phyloP scores from a whole-genome alignment of 148 eudicot genomes.

The Fagopyrum tataricum region DNA sequence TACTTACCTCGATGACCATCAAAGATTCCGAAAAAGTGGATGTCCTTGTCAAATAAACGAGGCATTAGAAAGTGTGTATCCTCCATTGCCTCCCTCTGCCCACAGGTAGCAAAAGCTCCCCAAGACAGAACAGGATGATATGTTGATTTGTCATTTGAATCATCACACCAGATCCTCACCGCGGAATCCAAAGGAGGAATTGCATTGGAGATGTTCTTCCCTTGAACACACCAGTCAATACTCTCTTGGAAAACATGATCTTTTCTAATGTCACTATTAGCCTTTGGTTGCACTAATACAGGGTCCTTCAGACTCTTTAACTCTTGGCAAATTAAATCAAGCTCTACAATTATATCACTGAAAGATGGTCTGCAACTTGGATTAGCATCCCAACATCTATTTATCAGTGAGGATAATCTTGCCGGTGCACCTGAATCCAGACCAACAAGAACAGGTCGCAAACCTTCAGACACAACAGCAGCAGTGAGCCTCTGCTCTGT shows the following conservation, averaged over 20 bases:
- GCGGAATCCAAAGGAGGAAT: slow-evolving; percentile 26
- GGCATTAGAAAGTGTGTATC: slow-evolving; percentile 89
- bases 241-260: slow-evolving; percentile 31
- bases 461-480: slow-evolving; percentile 76
- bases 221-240: slow-evolving; percentile 63
- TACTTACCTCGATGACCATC: slow-evolving; percentile 95
- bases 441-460: slow-evolving; percentile 73
- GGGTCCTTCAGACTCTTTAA: slow-evolving; percentile 20
- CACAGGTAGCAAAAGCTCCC: slow-evolving; percentile 89
- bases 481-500: slow-evolving; percentile 94
- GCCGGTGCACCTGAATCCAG: slow-evolving; percentile 37
- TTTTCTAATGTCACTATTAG: slow-evolving; percentile 16
- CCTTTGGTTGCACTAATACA: slow-evolving; percentile 18
- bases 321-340: slow-evolving; percentile 37
- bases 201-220: slow-evolving; percentile 36
- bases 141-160: slow-evolving; percentile 23
- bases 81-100: slow-evolving; percentile 93
- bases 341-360: slow-evolving; percentile 57
- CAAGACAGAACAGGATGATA: slow-evolving; percentile 70
- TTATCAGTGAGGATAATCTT: slow-evolving; percentile 50
- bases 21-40: slow-evolving; percentile 75
- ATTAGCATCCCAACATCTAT: slow-evolving; percentile 72
- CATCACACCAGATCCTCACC: slow-evolving; percentile 25
- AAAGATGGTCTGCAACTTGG: slow-evolving; percentile 72
- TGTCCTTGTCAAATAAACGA: slow-evolving; percentile 34